Percentiles rank a stretch among this genome's conserved stretches.
Conservation (phyloP, 352 stramenopile species). For the Pythium volutum region DNA sequence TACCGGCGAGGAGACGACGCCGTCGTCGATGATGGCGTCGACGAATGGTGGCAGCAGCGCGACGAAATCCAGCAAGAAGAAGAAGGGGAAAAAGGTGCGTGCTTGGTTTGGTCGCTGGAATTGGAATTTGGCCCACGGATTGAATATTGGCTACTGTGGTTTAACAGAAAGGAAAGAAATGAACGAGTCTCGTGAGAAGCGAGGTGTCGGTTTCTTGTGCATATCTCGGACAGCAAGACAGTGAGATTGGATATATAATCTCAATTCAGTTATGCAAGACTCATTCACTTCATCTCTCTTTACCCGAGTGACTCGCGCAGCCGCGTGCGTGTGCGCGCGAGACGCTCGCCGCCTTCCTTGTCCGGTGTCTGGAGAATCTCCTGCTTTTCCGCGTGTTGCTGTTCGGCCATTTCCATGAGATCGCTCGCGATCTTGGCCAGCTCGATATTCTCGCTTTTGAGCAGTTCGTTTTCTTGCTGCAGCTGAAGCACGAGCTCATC, state of each 20-base stretch:
- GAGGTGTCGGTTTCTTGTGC: too few species aligned
- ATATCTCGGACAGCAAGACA: too few species aligned
- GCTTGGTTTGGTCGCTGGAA: neutral
- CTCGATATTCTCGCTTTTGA: slow-evolving; percentile 51
- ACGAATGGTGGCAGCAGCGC: slow-evolving; percentile 30
- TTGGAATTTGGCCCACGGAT: neutral
- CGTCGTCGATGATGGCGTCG: slow-evolving; percentile 15
- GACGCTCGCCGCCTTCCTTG: slow-evolving; percentile 8
- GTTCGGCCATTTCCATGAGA: slow-evolving; percentile 66
- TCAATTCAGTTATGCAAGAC: too few species aligned
- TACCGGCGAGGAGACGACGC: slow-evolving; percentile 30
- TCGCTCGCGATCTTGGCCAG: slow-evolving; percentile 59
- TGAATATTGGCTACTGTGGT: neutral
- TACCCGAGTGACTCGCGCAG: slow-evolving; percentile 23
- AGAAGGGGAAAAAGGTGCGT: slow-evolving; percentile 48
- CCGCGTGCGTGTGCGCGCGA: slow-evolving; percentile 21
- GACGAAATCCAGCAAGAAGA: slow-evolving; percentile 61
- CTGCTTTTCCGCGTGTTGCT: slow-evolving; percentile 40
- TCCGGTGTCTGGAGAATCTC: slow-evolving; percentile 8
- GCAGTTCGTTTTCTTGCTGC: slow-evolving; percentile 30
- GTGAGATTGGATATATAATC: too few species aligned
- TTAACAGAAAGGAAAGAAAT: slow-evolving; percentile 28
- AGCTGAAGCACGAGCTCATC: slow-evolving; percentile 40
- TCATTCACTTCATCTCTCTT: neutral
- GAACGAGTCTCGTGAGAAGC: neutral